phyloP scores from a whole-genome alignment of 2,329 filamentous ascomycete genomes.

The Leptographium flavum region DNA sequence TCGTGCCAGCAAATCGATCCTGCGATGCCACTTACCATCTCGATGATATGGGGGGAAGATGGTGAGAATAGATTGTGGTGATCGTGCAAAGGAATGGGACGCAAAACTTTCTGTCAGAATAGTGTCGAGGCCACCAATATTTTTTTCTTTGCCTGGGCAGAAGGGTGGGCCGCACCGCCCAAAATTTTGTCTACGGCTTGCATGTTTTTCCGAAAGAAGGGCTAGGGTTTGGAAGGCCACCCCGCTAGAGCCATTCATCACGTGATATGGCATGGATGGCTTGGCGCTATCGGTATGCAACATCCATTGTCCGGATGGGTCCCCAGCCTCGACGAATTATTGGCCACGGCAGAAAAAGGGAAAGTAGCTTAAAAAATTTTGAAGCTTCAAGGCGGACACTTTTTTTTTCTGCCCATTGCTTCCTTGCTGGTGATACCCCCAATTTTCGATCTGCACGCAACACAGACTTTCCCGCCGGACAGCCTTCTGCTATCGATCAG shows the following conservation, averaged over 20 bases:
- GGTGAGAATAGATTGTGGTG: slow-evolving; percentile 6
- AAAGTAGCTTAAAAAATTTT: slow-evolving; percentile 2
- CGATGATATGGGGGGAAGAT: slow-evolving; percentile 9
- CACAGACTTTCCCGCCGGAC: not conserved
- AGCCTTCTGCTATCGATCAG: not conserved
- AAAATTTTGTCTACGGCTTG: slow-evolving; percentile 4
- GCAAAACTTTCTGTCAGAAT: slow-evolving; percentile 1
- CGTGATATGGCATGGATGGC: not conserved
- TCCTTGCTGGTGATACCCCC: not conserved
- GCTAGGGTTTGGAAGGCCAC: slow-evolving; percentile 12
- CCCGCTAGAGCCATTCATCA: too few relatives aligned
- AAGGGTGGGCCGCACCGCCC: slow-evolving; percentile 4
- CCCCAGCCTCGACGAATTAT: not conserved
- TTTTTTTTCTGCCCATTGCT: not conserved
- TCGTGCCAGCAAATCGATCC: not conserved
- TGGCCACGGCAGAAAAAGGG: slow-evolving; percentile 8
- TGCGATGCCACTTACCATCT: slow-evolving; percentile 12
- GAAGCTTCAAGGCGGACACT: not conserved
- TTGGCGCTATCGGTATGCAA: not conserved
- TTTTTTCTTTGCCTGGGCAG: slow-evolving; percentile 8
- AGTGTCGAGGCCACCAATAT: slow-evolving; percentile 9
- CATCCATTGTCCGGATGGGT: slow-evolving; percentile 6
- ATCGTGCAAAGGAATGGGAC: slow-evolving; percentile 4
- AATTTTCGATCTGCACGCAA: not conserved
- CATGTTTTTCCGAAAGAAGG: slow-evolving; percentile 4